phyloP scores from a whole-genome alignment of 768 basidiomycete genomes.

The Mycena amicta region DNA sequence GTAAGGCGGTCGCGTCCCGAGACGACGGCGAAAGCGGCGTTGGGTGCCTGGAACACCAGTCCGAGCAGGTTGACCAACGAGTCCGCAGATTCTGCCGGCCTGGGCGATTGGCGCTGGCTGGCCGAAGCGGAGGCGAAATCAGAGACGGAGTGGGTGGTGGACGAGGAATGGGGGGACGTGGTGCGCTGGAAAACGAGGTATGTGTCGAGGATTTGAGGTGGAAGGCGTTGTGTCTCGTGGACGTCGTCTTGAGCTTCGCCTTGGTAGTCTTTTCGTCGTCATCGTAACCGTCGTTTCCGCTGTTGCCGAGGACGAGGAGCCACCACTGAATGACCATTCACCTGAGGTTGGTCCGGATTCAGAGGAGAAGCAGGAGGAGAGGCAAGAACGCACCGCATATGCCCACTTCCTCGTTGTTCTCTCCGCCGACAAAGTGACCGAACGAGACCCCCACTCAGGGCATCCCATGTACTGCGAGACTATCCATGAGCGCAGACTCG shows the following conservation, averaged over 20 bases:
- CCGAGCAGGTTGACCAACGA: constrained; percentile 4
- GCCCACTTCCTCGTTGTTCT: constrained; percentile 7
- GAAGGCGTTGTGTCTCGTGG: neutral
- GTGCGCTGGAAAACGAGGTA: neutral
- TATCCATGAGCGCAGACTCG: neutral
- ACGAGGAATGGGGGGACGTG: neutral
- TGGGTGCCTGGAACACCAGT: constrained; percentile 2
- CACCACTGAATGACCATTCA: constrained; percentile 5
- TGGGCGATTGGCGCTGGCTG: neutral
- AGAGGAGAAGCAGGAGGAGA: neutral
- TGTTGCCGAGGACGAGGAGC: neutral
- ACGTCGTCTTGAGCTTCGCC: neutral
- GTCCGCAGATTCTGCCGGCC: constrained; percentile 9
- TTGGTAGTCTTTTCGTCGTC: neutral
- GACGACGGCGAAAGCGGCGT: too few species aligned
- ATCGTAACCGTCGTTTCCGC: neutral
- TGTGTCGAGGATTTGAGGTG: neutral
- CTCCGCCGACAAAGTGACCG: constrained; percentile 32
- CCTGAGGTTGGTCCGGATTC: neutral
- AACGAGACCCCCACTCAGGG: constrained; percentile 38
- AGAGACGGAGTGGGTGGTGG: neutral
- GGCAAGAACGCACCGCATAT: neutral
- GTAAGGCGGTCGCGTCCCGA: too few species aligned
- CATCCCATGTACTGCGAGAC: constrained; percentile 35
- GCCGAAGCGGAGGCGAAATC: neutral